Evolutionary conservation across 495 filamentous ascomycete genomes (phyloP), one percentile per base, ranked within the genome.

Genomic region (Hypomontagnella submonticulosa): DNA sequence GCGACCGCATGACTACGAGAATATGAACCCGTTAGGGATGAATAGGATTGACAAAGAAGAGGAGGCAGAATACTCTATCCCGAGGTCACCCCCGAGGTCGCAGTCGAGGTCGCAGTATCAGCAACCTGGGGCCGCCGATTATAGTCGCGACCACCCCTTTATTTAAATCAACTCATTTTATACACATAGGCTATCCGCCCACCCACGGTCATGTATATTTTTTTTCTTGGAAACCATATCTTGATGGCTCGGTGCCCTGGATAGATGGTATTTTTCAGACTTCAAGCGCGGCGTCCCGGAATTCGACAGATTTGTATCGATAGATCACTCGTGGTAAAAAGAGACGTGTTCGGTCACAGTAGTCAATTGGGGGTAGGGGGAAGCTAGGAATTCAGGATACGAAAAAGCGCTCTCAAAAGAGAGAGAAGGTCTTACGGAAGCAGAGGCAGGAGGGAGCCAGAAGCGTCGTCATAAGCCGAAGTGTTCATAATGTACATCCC

Each of bases 11-110:
- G 59, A 53, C 43, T 67, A 67, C 57, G 67, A 71, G 13, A 70
- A 73, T 20, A 76, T 80, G 71, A 82, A 83, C 59, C 80, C 79
- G 3, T 59, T 81, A 47, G 78, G 71, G 15, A 80, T 83, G 77
- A 81, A 82, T 66, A 71, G 75, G 57, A 79, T 81, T 76, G 80
- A 74, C 72, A 64, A 59, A 19, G 52, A 73, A 9, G 67, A 66
- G 37, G 62, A 71, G 6, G 57, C 23, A 52, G 41, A 48, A 36
- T 67, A 68, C 54, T 50, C 50, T 36, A 38, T 18, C 13, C 63
- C 69, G 41, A 51, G 57, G 15, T 58, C 23, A 27, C 23, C 23
- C 6, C 23, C 23, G 23, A 27, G 23, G 6, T 27, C 71, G n/a
- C 63, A 60, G 54, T 67, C 23, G 23, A 27, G 23, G 6, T 27